A percentile compares a stretch with the other conserved stretches of the same genome.
Evolutionary conservation across 2,329 filamentous ascomycete species (phyloP).

Genomic region (Fusarium caatingaense): DNA sequence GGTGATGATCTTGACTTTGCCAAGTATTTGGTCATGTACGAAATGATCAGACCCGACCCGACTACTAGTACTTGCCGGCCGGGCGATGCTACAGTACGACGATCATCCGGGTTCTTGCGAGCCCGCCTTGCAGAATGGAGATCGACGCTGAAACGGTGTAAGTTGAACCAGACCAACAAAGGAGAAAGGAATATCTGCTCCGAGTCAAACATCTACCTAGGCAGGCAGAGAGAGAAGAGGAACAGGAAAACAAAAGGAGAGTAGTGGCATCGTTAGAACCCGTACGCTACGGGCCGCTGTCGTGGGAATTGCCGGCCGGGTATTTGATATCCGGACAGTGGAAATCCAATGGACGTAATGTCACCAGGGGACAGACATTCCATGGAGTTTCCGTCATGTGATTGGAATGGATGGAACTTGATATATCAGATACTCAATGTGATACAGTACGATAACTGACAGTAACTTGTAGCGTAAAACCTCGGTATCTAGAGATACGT

Average conservation of each 20-base stretch:
- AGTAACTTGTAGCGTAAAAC: not conserved
- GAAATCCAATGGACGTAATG: not conserved
- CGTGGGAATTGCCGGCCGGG: not conserved
- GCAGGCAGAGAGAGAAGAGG: too few relatives aligned
- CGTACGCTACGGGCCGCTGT: not conserved
- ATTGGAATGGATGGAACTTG: not conserved
- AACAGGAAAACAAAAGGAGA: not conserved
- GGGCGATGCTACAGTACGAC: not conserved
- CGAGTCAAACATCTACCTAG: not conserved
- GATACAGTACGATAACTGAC: not conserved
- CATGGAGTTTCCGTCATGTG: not conserved
- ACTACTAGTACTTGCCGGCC: not conserved
- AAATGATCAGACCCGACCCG: not conserved
- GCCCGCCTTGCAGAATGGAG: not conserved
- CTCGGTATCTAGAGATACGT: not conserved
- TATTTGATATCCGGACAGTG: not conserved
- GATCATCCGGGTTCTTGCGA: not conserved
- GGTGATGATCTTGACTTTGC: not conserved
- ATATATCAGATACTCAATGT: not conserved
- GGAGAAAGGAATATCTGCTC: too few relatives aligned
- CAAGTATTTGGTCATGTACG: not conserved
- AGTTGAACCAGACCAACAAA: not conserved
- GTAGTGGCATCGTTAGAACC: not conserved
- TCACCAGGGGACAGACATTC: not conserved
- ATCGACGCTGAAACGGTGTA: not conserved